Percentiles rank a stretch among this genome's conserved stretches.
Conservation (phyloP, 192 early-diverging fungal species). For the Oehlia diaphana region DNA sequence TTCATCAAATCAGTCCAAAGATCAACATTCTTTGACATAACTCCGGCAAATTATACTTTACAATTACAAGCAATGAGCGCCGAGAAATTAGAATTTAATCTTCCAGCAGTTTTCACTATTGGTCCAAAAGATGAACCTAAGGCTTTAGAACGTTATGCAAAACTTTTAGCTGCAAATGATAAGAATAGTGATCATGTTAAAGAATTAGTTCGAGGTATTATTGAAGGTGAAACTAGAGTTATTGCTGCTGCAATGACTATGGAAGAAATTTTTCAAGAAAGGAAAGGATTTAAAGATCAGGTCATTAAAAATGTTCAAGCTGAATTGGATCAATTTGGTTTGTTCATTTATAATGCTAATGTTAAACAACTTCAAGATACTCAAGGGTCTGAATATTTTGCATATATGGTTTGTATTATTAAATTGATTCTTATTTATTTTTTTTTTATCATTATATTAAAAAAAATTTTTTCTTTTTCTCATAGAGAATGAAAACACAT, state of each 20-base stretch:
- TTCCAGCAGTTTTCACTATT: constrained; percentile 54
- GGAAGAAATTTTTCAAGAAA: background rate
- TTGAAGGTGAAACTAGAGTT: constrained; percentile 42
- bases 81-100: constrained; percentile 50
- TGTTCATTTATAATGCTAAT: constrained; percentile 58
- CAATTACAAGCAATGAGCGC: constrained; percentile 49
- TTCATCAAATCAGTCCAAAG: background rate
- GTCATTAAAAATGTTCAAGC: constrained; percentile 36
- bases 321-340: constrained; percentile 56
- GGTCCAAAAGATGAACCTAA: constrained; percentile 38
- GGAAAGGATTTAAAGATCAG: background rate
- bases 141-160: constrained; percentile 32
- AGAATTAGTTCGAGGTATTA: constrained; percentile 50
- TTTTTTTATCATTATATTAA: too few species aligned
- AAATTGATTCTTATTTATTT: too few species aligned
- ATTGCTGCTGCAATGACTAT: background rate
- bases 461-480: background rate
- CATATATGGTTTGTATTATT: constrained; percentile 36
- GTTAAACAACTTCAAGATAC: constrained; percentile 54
- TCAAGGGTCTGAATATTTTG: constrained; percentile 54
- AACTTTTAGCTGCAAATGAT: constrained; percentile 28
- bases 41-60: constrained; percentile 46
- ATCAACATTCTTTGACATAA: constrained; percentile 35
- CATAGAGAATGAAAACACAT: constrained; percentile 33
- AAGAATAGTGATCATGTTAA: constrained; percentile 9